Base-by-base conservation (phyloP, 441 rosid genomes). In the Flueggea neowawraea region DNA sequence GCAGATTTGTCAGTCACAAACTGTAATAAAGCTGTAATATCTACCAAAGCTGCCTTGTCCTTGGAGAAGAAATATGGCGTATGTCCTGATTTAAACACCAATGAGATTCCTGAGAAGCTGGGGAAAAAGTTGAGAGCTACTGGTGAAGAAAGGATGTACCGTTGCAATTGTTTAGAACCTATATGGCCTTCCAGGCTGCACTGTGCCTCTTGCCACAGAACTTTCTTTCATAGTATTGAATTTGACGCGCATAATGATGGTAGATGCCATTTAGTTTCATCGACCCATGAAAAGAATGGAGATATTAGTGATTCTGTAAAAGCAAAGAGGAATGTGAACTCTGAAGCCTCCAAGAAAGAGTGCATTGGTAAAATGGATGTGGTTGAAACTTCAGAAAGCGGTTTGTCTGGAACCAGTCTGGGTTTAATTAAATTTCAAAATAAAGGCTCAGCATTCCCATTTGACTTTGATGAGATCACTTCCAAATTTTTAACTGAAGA, bases 101-200 rank as follows among this genome's bases (percentile, higher is more conserved):
- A 51, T 22, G 87, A 75, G 61, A 52, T 74, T 16, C 59, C 69
- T 13, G 84, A 81, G 77, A 81, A 75, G 69, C 73, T 59, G 58
- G 89, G 80, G 58, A 84, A 87, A 74, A 84, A 78, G 78, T 78
- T 72, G 53, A 79, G 72, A 70, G 64, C 77, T 61, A 72, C 54
- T 36, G 69, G 71, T 61, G 82, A 63, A 69, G 96, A 85, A 64
- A 84, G 77, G 72, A 78, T 82, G 67, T 85, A 77, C 59, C 74
- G 95, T 55, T 95, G 99, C 58, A 82, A 80, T 72, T 95, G 99
- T 72, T 80, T 92, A 65, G 99, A 95, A 82, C 84, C 83, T 28
- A 78, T 88, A 66, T 88, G 85, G 88, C 88, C 95, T 60, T 83
- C 90, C 50, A 82, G 86, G 84, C 69, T 70, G 75, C 99, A 95